phyloP scores from a whole-genome alignment of 176 grass and related monocot species.

The Urochloa ruziziensis region DNA sequence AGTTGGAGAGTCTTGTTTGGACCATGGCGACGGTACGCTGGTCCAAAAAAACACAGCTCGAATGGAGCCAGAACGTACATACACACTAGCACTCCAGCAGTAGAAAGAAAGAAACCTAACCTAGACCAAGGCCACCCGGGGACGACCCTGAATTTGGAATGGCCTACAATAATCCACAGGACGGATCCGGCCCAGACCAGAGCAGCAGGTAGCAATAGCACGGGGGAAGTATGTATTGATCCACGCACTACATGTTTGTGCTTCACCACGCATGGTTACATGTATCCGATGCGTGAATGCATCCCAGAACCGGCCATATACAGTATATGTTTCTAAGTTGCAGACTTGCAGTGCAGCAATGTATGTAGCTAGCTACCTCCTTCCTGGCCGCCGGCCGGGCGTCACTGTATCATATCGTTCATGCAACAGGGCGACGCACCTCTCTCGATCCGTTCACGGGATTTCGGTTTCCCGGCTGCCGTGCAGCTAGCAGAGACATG shows the following conservation, averaged over 20 bases:
- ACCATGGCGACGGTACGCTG: neutral
- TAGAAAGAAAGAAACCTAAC: constrained; percentile 1
- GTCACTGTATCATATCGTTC: neutral
- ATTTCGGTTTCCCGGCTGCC: neutral
- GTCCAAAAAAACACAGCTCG: neutral
- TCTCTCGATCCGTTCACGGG: constrained; percentile 2
- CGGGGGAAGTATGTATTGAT: neutral
- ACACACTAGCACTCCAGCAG: neutral
- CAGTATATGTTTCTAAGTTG: too few relatives aligned
- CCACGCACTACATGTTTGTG: neutral
- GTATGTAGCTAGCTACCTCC: too few relatives aligned
- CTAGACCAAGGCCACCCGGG: neutral
- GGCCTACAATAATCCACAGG: neutral
- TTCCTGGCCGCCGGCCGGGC: too few relatives aligned
- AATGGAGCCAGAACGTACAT: neutral
- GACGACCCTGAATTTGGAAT: neutral
- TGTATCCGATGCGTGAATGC: too few relatives aligned
- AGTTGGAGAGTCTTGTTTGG: neutral
- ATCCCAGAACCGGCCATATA: too few relatives aligned
- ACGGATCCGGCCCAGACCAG: neutral
- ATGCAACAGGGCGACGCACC: neutral
- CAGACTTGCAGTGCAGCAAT: too few relatives aligned
- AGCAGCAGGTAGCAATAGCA: neutral
- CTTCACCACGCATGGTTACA: too few relatives aligned
- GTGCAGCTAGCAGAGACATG: constrained; percentile 2